A percentile compares a stretch with the other conserved stretches of the same genome.
Conservation (phyloP, 2,329 filamentous ascomycete genomes). For the Penicillium palitans region DNA sequence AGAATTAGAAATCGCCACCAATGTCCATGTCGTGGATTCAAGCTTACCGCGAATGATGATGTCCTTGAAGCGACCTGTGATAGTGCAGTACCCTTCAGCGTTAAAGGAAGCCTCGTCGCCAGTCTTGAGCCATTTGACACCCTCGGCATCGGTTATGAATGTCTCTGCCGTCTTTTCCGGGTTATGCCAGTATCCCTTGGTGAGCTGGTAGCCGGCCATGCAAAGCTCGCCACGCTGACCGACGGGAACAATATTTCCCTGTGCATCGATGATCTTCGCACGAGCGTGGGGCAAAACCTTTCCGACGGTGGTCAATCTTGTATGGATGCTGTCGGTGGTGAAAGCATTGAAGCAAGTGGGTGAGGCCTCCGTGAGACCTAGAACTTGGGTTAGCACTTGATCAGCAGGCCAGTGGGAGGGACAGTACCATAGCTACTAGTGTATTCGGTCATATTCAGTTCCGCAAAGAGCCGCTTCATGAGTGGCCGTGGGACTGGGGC, state of each 20-base stretch:
- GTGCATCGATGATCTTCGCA: constrained; percentile 72
- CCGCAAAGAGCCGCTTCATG: constrained; percentile 69
- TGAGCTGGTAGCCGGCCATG: constrained; percentile 75
- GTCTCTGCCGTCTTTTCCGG: constrained; percentile 72
- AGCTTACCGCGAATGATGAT: constrained; percentile 68
- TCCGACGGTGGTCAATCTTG: constrained; percentile 70
- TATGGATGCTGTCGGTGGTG: constrained; percentile 68
- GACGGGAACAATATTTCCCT: constrained; percentile 65
- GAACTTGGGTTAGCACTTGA: background rate
- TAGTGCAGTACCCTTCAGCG: constrained; percentile 65
- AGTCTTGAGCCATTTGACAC: constrained; percentile 63
- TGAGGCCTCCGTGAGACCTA: constrained; percentile 70
- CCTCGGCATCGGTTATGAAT: constrained; percentile 63
- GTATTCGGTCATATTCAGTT: constrained; percentile 74
- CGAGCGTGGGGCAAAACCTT: constrained; percentile 72
- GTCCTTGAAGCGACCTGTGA: constrained; percentile 76
- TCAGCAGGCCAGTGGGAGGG: background rate
- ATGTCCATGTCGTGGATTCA: background rate
- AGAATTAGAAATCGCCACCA: constrained; percentile 5
- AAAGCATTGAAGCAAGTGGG: constrained; percentile 81
- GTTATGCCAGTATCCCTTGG: constrained; percentile 63
- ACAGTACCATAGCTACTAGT: constrained; percentile 59
- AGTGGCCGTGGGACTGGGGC: constrained; percentile 73
- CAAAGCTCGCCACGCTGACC: constrained; percentile 72
- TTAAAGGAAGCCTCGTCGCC: constrained; percentile 59